Conservation (phyloP, 2,329 filamentous ascomycete genomes). For the Metarhizium robertsii region DNA sequence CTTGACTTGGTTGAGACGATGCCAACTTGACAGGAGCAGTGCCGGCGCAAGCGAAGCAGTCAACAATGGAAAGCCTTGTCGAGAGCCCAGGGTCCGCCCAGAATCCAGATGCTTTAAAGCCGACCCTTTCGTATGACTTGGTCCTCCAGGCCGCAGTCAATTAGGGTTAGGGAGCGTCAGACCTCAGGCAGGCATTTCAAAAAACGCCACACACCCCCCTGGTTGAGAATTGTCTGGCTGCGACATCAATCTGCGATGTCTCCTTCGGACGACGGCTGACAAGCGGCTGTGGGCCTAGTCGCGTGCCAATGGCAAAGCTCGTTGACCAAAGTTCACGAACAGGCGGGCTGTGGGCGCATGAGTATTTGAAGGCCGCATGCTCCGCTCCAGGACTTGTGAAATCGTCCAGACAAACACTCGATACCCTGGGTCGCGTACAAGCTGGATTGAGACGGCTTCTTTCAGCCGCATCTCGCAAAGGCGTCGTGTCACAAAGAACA, state of each 20-base stretch:
- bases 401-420: background rate
- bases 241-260: too few species aligned
- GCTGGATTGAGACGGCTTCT: background rate
- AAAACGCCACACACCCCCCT: background rate
- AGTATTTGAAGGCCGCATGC: background rate
- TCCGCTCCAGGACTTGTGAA: background rate
- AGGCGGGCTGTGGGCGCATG: background rate
- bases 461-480: background rate
- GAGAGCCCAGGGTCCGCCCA: background rate
- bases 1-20: background rate
- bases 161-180: background rate
- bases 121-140: background rate
- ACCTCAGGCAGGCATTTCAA: too few species aligned
- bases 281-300: background rate
- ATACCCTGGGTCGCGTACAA: background rate
- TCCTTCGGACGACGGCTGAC: too few species aligned
- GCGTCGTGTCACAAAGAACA: background rate
- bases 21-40: background rate
- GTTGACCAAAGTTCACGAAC: background rate
- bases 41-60: background rate
- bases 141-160: background rate
- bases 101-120: too few species aligned
- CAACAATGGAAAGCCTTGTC: background rate
- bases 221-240: background rate
- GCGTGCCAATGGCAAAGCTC: background rate